phyloP scores from a whole-genome alignment of 2,329 filamentous ascomycete species.

The Beauveria asiatica region DNA sequence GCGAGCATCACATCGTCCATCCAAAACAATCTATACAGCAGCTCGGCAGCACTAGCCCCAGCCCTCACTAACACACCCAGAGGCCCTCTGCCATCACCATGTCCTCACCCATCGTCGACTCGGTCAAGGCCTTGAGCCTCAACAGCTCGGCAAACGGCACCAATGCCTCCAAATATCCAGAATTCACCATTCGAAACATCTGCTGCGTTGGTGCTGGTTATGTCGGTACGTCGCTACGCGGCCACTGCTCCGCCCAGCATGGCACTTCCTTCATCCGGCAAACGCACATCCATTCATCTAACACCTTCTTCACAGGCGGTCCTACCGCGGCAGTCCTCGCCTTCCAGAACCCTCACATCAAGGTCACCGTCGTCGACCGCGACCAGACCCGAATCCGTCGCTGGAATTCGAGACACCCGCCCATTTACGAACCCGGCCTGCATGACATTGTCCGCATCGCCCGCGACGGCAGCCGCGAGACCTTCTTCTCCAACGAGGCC shows the following conservation, averaged over 20 bases:
- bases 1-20: not conserved
- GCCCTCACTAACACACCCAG: not conserved
- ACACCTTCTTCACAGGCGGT: constrained; percentile 41
- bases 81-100: not conserved
- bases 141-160: constrained; percentile 22
- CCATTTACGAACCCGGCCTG: constrained; percentile 69
- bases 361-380: constrained; percentile 67
- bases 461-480: constrained; percentile 47
- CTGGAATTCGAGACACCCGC: constrained; percentile 67
- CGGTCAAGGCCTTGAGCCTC: constrained; percentile 24
- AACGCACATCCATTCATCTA: not conserved
- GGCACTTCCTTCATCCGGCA: not conserved
- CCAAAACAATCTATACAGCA: not conserved
- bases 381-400: constrained; percentile 56
- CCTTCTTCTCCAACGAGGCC: constrained; percentile 31
- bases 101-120: constrained; percentile 18
- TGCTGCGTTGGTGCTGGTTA: constrained; percentile 72
- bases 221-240: constrained; percentile 47
- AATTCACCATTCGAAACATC: constrained; percentile 45
- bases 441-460: constrained; percentile 57
- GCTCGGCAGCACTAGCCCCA: not conserved
- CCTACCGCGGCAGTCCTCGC: constrained; percentile 70
- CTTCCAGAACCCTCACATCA: constrained; percentile 60
- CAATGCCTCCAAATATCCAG: constrained; percentile 22
- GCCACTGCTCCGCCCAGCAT: not conserved